Base-by-base conservation (phyloP, 352 stramenopile species). In the Globisporangium irregulare region DNA sequence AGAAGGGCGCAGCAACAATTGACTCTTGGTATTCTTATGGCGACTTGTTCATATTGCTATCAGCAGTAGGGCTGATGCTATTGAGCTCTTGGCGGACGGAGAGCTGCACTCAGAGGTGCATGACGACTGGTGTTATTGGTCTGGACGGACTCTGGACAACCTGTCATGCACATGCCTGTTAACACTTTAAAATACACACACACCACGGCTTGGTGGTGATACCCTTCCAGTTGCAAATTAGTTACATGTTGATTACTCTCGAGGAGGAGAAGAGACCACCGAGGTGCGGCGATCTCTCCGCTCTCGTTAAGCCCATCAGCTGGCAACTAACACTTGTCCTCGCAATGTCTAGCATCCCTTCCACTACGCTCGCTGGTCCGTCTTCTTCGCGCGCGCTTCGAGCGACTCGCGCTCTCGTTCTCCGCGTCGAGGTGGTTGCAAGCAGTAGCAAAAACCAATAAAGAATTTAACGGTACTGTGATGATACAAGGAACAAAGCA, bases 401-500 rank as follows among this genome's bases (percentile, higher is more conserved):
- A 60, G 57, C 58, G 24, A 66, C 32, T 36, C 32, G 14, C 29
- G 14, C 55, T 46, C 38, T 46, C 55, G 25, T 38, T 60, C n/a
- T 38, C 29, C 27, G 24, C 62, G 46, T 61, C 36, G 9, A 56
- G 27, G 59, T 51, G 43, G 43, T 51, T 24, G n/a, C 54, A 24
- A 72, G 65, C 62, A 53, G 29, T 73, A 63, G 75, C 70, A 36
- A 50, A 54, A 55, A 74, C 79, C 76, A 82, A 84, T 79, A 82
- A 81, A 57, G 72, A 68, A 78, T 81, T 89, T 89, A 89, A 77
- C 81, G 81, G 81, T 89, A 89, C 81, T 89, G 65, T 8, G 36
- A 71, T 18, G 1, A 69, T 46, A 67, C 62, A 78, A 48, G n/a
- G n/a, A 9, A 70, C 43, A 70, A 4, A 62, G 46, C 55, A 29